Base-by-base conservation (phyloP, 1,139 yeast genomes). In the Kurtzmaniella natalensis region DNA sequence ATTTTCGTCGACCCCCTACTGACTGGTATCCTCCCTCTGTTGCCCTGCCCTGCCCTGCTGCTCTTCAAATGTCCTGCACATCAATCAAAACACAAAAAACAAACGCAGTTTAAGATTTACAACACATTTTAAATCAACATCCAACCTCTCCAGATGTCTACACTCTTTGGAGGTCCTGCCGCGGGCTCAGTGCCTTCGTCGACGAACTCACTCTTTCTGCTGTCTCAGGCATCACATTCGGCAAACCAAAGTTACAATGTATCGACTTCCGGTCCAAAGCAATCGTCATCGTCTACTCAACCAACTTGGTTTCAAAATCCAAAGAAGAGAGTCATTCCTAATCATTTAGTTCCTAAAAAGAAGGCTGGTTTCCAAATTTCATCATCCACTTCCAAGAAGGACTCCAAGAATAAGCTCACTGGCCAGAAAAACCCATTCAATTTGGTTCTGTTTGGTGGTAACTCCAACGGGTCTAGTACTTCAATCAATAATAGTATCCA, bases 301-400 rank as follows among this genome's bases (percentile, higher is more conserved):
- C 77, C 78, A 1, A 47, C 58, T 20, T 78, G 83, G 83, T 67
- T 70, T 42, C 72, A 70, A 34, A 72, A 72, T 41, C 70, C 76
- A 14, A 72, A 71, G 41, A 75, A 72, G 43, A 63, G 86, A 42
- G 65, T 73, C 1, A 74, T 78, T 30, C 86, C 87, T 14, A 79
- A 68, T 39, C 76, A 70, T 41, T 55, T 70, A 35, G 68, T 64
- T 5, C 69, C 73, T 7, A 65, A 63, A 43, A 58, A 64, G 43
- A 66, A 67, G 37, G 56, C 69, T 3, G 70, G 69, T 5, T 68
- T 69, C 46, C 73, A 64, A 35, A 50, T 67, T 18, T 44, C 59
- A 10, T 36, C 56, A 5, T 35, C 53, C 5, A 38, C 60, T 6
- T 28, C 19, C 2, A 32, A 24, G n/a, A 33, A 37, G 30, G 43